Conservation (phyloP, 2,329 filamentous ascomycete genomes). For the Cladosporium colombiae region DNA sequence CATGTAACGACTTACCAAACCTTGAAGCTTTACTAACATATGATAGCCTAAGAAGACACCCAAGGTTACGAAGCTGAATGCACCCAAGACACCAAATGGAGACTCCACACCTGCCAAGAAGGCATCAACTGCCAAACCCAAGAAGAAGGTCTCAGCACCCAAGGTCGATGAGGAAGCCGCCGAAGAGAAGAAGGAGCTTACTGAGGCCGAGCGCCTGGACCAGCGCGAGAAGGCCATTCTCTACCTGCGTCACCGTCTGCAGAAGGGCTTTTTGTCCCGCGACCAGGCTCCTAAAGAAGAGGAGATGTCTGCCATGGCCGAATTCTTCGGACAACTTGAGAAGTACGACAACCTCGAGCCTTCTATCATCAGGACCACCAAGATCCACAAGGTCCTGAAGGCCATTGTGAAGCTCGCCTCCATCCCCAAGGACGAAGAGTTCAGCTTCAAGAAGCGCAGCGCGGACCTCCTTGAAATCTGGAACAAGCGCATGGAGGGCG, state of each 20-base stretch:
- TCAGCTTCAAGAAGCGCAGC: slow-evolving; percentile 83
- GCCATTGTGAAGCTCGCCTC: slow-evolving; percentile 83
- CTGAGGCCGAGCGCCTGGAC: slow-evolving; percentile 55
- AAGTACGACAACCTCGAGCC: slow-evolving; percentile 78
- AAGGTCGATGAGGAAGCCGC: slow-evolving; percentile 59
- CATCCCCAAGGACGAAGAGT: slow-evolving; percentile 87
- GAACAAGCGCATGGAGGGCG: slow-evolving; percentile 69
- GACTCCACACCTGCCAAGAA: slow-evolving; percentile 40
- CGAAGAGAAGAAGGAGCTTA: slow-evolving; percentile 56
- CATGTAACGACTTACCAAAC: too few species aligned
- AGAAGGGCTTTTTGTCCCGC: slow-evolving; percentile 86
- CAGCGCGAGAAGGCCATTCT: slow-evolving; percentile 71
- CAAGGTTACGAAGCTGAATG: slow-evolving; percentile 51
- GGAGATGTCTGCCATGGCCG: slow-evolving; percentile 77
- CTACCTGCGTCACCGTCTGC: slow-evolving; percentile 89
- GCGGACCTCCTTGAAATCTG: slow-evolving; percentile 80
- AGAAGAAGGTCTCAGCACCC: slow-evolving; percentile 53
- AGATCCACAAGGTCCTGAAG: slow-evolving; percentile 98
- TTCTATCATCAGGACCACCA: slow-evolving; percentile 83
- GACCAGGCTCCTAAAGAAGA: slow-evolving; percentile 84
- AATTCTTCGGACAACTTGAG: slow-evolving; percentile 79
- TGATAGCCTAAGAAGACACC: slow-evolving; percentile 52
- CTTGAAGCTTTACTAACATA: slow-evolving; percentile 31
- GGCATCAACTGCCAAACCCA: slow-evolving; percentile 53
- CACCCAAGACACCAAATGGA: slow-evolving; percentile 43